These are phyloP conservation scores for Trematosphaeria pertusa DNA, from an alignment of 2,329 filamentous ascomycete genomes.

Conservation along the genomic window DNA sequence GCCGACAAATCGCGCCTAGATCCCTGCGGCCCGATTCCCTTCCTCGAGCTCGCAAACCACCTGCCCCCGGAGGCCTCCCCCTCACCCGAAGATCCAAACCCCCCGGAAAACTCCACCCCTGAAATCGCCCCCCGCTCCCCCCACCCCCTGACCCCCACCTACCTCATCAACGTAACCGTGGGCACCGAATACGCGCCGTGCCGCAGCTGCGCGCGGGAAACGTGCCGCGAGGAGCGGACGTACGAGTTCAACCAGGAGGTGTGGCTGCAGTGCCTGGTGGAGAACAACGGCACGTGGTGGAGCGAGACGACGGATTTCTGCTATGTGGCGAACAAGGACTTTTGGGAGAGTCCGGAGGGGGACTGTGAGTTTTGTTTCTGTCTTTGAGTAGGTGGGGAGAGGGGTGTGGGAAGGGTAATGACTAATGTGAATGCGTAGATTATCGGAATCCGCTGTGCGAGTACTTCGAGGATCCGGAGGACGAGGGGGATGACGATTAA, in stretches of 20 bases:
- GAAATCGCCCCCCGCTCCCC: slow-evolving; percentile 23
- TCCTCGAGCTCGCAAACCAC: slow-evolving; percentile 29
- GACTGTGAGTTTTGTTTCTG: slow-evolving; percentile 23
- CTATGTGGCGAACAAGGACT: slow-evolving; percentile 33
- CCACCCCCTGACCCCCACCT: slow-evolving; percentile 13
- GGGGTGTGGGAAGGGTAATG: background rate
- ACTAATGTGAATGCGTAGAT: slow-evolving; percentile 11
- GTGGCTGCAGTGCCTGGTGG: slow-evolving; percentile 33
- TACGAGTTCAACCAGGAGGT: slow-evolving; percentile 36
- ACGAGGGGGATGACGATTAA: background rate
- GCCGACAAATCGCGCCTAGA: slow-evolving; percentile 34
- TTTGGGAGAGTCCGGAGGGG: slow-evolving; percentile 33
- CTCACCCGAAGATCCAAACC: too few species aligned
- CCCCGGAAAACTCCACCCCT: slow-evolving; percentile 33
- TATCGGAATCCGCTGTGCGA: slow-evolving; percentile 32
- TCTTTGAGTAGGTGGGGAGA: background rate
- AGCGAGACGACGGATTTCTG: slow-evolving; percentile 40
- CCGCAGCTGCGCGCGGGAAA: slow-evolving; percentile 23
- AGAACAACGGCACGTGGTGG: slow-evolving; percentile 28
- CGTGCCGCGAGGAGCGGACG: slow-evolving; percentile 17
- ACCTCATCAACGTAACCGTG: slow-evolving; percentile 39
- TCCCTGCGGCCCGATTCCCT: slow-evolving; percentile 36
- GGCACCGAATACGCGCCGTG: slow-evolving; percentile 38
- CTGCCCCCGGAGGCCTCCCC: too few species aligned
- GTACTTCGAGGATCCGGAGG: slow-evolving; percentile 21